Evolutionary conservation across 768 basidiomycete species (phyloP).

Genomic region (Gloeophyllum trabeum): DNA sequence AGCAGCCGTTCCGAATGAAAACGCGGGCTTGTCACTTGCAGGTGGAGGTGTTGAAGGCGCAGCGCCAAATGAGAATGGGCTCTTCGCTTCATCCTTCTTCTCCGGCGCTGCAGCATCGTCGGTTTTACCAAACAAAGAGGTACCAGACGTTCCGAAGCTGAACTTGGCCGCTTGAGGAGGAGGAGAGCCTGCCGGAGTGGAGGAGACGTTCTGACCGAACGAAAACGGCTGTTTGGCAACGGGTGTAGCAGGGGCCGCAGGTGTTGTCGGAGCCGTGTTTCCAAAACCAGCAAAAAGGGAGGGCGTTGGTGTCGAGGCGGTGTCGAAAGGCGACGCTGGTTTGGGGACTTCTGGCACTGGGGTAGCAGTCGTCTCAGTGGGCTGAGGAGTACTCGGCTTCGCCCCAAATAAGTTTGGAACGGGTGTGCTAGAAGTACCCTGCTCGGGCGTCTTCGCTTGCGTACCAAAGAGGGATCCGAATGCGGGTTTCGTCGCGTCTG

Average conservation of each 20-base stretch:
- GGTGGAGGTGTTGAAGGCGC: constrained; percentile 15
- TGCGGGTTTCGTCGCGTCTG: background rate
- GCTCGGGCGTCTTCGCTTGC: background rate
- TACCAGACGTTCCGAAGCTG: constrained; percentile 26
- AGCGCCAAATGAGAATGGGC: constrained; percentile 25
- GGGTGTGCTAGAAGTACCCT: background rate
- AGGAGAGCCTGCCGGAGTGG: constrained; percentile 29
- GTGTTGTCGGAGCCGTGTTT: background rate
- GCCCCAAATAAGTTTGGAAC: constrained; percentile 7
- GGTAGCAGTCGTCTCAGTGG: background rate
- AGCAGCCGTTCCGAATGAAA: constrained; percentile 38
- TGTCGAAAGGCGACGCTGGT: constrained; percentile 17
- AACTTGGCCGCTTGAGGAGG: constrained; percentile 23
- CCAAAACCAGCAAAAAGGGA: constrained; percentile 14
- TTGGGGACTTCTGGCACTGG: constrained; percentile 1
- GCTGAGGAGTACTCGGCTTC: background rate
- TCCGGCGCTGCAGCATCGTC: constrained; percentile 22
- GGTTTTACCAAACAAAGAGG: constrained; percentile 17
- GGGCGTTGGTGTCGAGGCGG: constrained; percentile 11
- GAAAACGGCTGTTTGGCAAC: constrained; percentile 4
- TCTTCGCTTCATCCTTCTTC: constrained; percentile 17
- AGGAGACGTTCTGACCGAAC: constrained; percentile 15
- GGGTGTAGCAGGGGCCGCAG: no score
- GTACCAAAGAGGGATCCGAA: background rate
- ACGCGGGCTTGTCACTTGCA: constrained; percentile 11